Base-by-base conservation (phyloP, 306 rosid species). In the Casuarina equisetifolia region DNA sequence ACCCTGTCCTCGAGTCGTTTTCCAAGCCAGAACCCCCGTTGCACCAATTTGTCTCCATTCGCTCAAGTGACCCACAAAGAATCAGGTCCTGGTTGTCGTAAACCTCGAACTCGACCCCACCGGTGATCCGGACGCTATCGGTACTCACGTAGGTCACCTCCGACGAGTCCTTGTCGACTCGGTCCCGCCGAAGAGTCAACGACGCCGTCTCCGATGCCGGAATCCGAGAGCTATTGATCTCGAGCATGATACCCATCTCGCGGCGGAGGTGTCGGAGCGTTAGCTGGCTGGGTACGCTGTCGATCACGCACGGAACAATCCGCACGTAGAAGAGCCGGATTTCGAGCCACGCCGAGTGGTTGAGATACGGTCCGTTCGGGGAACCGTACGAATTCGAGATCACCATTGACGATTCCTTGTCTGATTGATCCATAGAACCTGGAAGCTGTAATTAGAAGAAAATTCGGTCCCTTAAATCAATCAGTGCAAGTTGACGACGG, bases 141-240 rank as follows among this genome's bases (percentile, higher is more conserved):
- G 98, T 93, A 81, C 92, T 89, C n/a, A 93, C 97, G 38, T 93
- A 93, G 1, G 97, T 93, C 1, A 93, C 93, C 92, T 89, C 98
- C 6, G 93, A 89, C 6, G 92, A 79, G 40, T 88, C 91, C 81
- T 78, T 87, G 17, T 91, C 89, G 40, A 93, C 77, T 20, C 97
- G 90, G 78, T 90, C 90, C 0, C 93, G 89, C 0, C 97, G 93
- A 38, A 93, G 92, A 3, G 84, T 84, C 15, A 93, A 42, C 4
- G 90, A 71, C 2, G 87, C 84, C 1, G 88, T 17, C 11, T 82
- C 83, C 19, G 90, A 74, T 0, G 90, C 70, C 1, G 88, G 87
- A 43, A 93, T 67, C 17, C 89, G 81, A 1, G 86, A 68, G 3
- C 90, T 91, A 75, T 89, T 93, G 71, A 91, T 82, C 15, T 89